phyloP scores from a whole-genome alignment of 345 rosid genomes.

The Eucalyptus camaldulensis region DNA sequence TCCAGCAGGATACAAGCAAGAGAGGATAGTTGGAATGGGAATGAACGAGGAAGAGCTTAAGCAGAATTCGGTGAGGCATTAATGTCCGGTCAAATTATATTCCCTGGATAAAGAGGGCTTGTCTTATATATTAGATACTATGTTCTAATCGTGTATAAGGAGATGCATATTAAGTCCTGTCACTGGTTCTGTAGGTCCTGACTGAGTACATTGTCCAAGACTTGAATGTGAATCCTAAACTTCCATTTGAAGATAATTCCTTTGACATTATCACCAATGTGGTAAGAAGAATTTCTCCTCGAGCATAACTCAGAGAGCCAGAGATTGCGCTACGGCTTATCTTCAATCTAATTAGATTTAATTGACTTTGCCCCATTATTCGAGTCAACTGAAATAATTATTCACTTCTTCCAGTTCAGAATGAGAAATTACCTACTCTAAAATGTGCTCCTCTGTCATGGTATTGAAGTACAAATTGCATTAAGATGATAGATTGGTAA shows the following conservation, averaged over 20 bases:
- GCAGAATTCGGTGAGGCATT: constrained; percentile 41
- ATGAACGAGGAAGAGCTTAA: constrained; percentile 82
- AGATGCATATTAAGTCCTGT: background rate
- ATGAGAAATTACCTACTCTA: background rate
- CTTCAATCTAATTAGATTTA: background rate
- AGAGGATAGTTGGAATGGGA: constrained; percentile 65
- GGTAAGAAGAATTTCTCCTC: constrained; percentile 18
- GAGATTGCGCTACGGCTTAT: background rate
- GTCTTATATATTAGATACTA: background rate
- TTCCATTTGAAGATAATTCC: constrained; percentile 76
- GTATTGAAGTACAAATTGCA: background rate
- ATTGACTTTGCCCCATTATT: background rate
- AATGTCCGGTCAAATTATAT: background rate
- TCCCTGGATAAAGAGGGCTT: background rate
- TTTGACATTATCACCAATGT: constrained; percentile 81
- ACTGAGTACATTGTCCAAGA: constrained; percentile 76
- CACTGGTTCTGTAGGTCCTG: constrained; percentile 33
- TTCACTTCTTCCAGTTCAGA: background rate
- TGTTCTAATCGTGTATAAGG: background rate
- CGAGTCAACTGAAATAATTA: background rate
- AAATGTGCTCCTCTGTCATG: background rate
- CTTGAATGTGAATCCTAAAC: constrained; percentile 59
- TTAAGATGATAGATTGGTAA: background rate
- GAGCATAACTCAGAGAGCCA: background rate
- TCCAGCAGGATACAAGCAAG: constrained; percentile 78